Percentiles rank a stretch among this genome's conserved stretches.
Conservation (phyloP, 805 yeast species). For the Candida stauntonica region DNA sequence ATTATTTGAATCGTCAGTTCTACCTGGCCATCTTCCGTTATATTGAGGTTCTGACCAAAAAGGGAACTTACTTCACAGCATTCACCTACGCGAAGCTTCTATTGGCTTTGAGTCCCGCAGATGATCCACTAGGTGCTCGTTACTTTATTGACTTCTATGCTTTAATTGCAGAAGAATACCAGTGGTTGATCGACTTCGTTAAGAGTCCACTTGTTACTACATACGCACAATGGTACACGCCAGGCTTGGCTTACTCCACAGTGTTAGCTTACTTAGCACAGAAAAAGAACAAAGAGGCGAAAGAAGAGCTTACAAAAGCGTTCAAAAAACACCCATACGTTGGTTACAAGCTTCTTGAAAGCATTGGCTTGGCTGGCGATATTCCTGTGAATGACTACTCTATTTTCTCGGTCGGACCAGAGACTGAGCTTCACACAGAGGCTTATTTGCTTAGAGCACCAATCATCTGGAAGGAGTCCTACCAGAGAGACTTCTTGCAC, state of each 20-base stretch:
- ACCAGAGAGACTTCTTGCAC: conserved; percentile 43
- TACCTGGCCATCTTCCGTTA: conserved; percentile 71
- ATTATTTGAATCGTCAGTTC: conserved; percentile 71
- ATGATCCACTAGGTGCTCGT: conserved; percentile 82
- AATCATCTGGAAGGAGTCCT: conserved; percentile 48
- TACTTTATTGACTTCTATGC: conserved; percentile 80
- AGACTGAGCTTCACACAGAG: conserved; percentile 41
- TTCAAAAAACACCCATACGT: conserved; percentile 54
- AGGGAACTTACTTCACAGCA: conserved; percentile 76
- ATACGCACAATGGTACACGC: conserved; percentile 65
- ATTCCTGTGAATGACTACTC: conserved; percentile 28
- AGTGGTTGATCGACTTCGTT: conserved; percentile 54
- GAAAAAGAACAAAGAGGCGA: conserved; percentile 42
- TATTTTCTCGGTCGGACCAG: conserved; percentile 25
- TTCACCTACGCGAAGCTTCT: conserved; percentile 68
- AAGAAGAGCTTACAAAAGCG: conserved; percentile 43
- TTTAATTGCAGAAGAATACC: conserved; percentile 56
- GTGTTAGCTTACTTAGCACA: conserved; percentile 56
- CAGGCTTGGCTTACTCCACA: conserved; percentile 63
- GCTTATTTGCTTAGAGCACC: conserved; percentile 57
- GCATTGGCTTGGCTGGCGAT: conserved; percentile 35
- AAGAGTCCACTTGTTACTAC: conserved; percentile 52
- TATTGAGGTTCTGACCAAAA: conserved; percentile 63
- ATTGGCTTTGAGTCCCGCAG: conserved; percentile 65
- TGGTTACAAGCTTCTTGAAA: conserved; percentile 45